Base-by-base conservation (phyloP, 2,329 filamentous ascomycete species). In the Zymoseptoria tritici region DNA sequence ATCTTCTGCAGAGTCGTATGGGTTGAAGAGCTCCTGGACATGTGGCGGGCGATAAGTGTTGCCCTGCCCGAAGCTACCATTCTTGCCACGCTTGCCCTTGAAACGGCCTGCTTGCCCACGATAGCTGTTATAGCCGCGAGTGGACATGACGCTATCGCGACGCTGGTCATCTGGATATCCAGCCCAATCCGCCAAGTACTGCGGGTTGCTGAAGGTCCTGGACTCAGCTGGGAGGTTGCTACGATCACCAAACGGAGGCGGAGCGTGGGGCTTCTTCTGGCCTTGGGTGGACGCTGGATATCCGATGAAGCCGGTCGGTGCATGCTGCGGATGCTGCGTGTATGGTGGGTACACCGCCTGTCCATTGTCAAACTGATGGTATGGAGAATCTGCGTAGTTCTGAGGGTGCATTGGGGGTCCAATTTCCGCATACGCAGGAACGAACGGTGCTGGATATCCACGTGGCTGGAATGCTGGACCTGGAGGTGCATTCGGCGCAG, bases 221-320 rank as follows among this genome's bases (percentile, higher is more conserved):
- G 19, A 22, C n/a, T 52, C 31, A 16, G 22, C 24, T 24, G 46
- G 55, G 22, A 58, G 21, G 49, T 59, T 59, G 53, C 54, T 56
- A 9, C 54, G 58, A 24, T 60, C 55, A 24, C 13, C 19, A 16
- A 57, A 54, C 5, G 54, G 50, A n/a, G 21, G 36, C 36, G 36
- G 36, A 16, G 13, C 36, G 36, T 46, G n/a, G 36, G 16, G 13
- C 36, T 46, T 46, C 36, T 46, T 46, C 36, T 46, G 36, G 36
- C 36, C 13, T 46, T 46, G 36, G 6, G 36, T 46, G 36, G 36
- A 16, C 13, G 36, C 13, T n/a, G 36, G 36, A 46, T 46, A 46
- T 42, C 36, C 36, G 36, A 42, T 42, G 36, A 42, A 42, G 13
- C 36, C 36, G 36, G 13, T n/a, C 6, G 36, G 13, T n/a, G 13